A percentile compares a stretch with the other conserved stretches of the same genome.
Evolutionary conservation across 75 land plant genomes (phyloP).

Genomic region (Sequoia sempervirens): DNA sequence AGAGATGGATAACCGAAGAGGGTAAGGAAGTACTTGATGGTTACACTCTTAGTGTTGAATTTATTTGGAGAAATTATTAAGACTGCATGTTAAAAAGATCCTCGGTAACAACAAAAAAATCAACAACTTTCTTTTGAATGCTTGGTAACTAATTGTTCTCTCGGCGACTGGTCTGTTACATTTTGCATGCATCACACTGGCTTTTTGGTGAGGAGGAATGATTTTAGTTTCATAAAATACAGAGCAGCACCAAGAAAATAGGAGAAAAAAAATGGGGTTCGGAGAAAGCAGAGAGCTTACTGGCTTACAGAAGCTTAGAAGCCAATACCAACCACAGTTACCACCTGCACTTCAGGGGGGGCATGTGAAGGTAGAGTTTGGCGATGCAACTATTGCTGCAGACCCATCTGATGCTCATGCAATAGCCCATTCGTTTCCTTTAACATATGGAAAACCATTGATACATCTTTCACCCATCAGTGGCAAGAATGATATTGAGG

Average conservation of each 20-base stretch:
- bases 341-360: slow-evolving; percentile 90
- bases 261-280: slow-evolving; percentile 19
- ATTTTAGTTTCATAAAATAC: neutral
- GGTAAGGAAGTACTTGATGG: too few species aligned
- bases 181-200: too few species aligned
- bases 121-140: too few species aligned
- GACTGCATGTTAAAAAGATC: too few species aligned
- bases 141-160: too few species aligned
- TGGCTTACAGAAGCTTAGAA: slow-evolving; percentile 60
- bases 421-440: slow-evolving; percentile 71
- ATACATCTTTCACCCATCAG: slow-evolving; percentile 63
- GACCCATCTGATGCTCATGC: slow-evolving; percentile 66
- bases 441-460: slow-evolving; percentile 88
- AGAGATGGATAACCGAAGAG: too few species aligned
- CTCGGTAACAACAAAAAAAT: too few species aligned
- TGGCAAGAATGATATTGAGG: slow-evolving; percentile 57
- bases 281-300: slow-evolving; percentile 57
- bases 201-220: too few species aligned
- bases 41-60: too few species aligned
- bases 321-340: slow-evolving; percentile 59
- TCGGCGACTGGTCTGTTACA: too few species aligned
- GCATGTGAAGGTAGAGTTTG: slow-evolving; percentile 64
- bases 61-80: too few species aligned
- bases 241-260: neutral
- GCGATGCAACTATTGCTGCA: slow-evolving; percentile 71